phyloP scores from a whole-genome alignment of 2,329 filamentous ascomycete genomes.

The Ophiosphaerella korrae region DNA sequence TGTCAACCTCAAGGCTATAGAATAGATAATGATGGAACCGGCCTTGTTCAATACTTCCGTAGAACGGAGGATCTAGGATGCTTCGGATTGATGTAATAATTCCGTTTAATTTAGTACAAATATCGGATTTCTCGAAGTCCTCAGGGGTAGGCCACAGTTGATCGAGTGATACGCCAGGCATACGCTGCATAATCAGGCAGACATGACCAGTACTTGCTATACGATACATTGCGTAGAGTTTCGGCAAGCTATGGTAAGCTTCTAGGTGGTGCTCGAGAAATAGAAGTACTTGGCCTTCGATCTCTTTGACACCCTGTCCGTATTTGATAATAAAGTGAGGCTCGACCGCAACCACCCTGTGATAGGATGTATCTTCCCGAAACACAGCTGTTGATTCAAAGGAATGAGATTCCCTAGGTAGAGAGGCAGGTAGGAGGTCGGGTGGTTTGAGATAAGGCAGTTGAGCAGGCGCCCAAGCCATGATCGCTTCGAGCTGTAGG shows the following conservation, averaged over 20 bases:
- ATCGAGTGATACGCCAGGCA: slow-evolving; percentile 7
- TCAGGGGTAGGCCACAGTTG: slow-evolving; percentile 7
- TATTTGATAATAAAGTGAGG: slow-evolving; percentile 12
- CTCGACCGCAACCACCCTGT: slow-evolving; percentile 10
- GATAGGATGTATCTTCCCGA: slow-evolving; percentile 7
- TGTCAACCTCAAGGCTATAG: slow-evolving; percentile 3
- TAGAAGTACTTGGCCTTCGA: slow-evolving; percentile 12
- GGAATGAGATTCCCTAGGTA: slow-evolving; percentile 8
- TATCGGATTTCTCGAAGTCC: slow-evolving; percentile 7
- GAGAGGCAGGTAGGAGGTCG: slow-evolving; percentile 5
- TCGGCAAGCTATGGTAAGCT: slow-evolving; percentile 3
- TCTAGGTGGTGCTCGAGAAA: slow-evolving; percentile 9
- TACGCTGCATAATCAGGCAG: slow-evolving; percentile 12
- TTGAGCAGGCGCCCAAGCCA: slow-evolving; percentile 3
- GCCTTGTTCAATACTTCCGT: slow-evolving; percentile 9
- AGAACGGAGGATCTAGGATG: slow-evolving; percentile 6
- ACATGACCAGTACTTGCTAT: slow-evolving; percentile 13
- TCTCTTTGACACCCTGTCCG: slow-evolving; percentile 6
- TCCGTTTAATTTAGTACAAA: slow-evolving; percentile 10
- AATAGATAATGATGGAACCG: slow-evolving; percentile 13
- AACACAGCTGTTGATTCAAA: slow-evolving; percentile 11
- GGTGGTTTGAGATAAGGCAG: slow-evolving; percentile 9
- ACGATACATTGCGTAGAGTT: slow-evolving; percentile 14
- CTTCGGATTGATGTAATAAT: slow-evolving; percentile 6
- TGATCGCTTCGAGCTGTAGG: slow-evolving; percentile 1